Evolutionary conservation across 2,329 filamentous ascomycete genomes (phyloP).

Genomic region (Aspergillus neoniger): DNA sequence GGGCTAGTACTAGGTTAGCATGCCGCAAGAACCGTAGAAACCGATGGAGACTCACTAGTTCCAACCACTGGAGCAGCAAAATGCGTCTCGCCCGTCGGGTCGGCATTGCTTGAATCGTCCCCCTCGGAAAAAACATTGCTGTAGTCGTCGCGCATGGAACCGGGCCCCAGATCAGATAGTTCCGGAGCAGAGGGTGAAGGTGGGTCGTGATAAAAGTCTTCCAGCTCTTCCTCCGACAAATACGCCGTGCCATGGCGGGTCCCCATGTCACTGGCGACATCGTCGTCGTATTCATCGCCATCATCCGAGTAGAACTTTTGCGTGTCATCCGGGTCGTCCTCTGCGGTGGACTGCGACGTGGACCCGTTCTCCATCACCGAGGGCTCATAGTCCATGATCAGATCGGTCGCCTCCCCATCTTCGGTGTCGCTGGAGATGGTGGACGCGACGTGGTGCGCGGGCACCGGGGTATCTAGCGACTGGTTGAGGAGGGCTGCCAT

Average conservation of each 20-base stretch:
- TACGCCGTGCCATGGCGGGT: not conserved
- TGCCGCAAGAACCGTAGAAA: constrained; percentile 6
- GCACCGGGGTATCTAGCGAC: constrained; percentile 17
- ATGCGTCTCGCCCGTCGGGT: constrained; percentile 18
- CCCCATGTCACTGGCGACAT: constrained; percentile 8
- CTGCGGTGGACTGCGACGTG: constrained; percentile 19
- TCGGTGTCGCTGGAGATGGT: constrained; percentile 25
- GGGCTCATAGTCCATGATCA: constrained; percentile 31
- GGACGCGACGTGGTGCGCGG: constrained; percentile 21
- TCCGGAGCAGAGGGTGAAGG: constrained; percentile 21
- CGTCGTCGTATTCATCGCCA: constrained; percentile 23
- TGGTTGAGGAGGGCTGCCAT: constrained; percentile 24
- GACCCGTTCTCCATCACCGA: constrained; percentile 16
- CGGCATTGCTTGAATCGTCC: constrained; percentile 18
- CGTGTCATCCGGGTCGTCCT: constrained; percentile 37
- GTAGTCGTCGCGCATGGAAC: constrained; percentile 20
- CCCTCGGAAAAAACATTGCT: constrained; percentile 19
- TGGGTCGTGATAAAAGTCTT: constrained; percentile 32
- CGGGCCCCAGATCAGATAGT: constrained; percentile 10
- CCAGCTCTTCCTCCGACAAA: constrained; percentile 30
- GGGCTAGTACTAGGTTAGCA: constrained; percentile 25
- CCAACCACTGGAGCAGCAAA: constrained; percentile 29
- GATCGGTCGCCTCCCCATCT: constrained; percentile 21
- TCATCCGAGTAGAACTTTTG: constrained; percentile 36
- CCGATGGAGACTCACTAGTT: constrained; percentile 28